phyloP scores from a whole-genome alignment of 352 stramenopile genomes.

The Pythium aphanidermatum region DNA sequence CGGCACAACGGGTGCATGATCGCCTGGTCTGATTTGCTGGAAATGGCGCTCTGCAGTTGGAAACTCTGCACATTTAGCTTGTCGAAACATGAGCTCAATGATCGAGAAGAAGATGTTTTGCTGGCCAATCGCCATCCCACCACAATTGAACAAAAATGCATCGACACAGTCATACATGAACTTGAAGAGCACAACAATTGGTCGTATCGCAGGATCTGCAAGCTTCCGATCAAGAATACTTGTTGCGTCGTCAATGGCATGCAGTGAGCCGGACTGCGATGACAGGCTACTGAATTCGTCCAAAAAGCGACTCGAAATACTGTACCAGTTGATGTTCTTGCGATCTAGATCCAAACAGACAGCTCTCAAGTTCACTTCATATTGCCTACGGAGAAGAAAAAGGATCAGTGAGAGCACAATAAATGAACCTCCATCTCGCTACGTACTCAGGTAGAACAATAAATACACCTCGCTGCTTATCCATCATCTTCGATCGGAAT shows the following conservation, averaged over 20 bases:
- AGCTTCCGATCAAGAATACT: conserved; percentile 12
- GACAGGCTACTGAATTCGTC: conserved; percentile 17
- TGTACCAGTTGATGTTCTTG: conserved; percentile 46
- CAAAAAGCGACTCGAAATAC: conserved; percentile 46
- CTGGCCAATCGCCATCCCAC: conserved; percentile 69
- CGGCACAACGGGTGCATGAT: neutral
- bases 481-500: conserved; percentile 54
- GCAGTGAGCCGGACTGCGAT: neutral
- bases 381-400: conserved; percentile 32
- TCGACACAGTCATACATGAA: conserved; percentile 84
- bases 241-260: conserved; percentile 8
- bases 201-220: conserved; percentile 7
- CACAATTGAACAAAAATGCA: conserved; percentile 65
- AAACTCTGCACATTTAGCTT: conserved; percentile 61
- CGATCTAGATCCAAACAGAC: conserved; percentile 48
- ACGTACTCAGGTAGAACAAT: conserved; percentile 61
- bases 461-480: conserved; percentile 55
- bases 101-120: conserved; percentile 66
- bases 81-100: conserved; percentile 73
- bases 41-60: conserved; percentile 41
- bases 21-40: neutral
- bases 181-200: conserved; percentile 50
- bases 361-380: conserved; percentile 61
- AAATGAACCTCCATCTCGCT: neutral
- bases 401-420: conserved; percentile 1